These are phyloP conservation scores for Aspergillus tanneri DNA, from an alignment of 2,329 filamentous ascomycete genomes.

Conservation along the genomic window DNA sequence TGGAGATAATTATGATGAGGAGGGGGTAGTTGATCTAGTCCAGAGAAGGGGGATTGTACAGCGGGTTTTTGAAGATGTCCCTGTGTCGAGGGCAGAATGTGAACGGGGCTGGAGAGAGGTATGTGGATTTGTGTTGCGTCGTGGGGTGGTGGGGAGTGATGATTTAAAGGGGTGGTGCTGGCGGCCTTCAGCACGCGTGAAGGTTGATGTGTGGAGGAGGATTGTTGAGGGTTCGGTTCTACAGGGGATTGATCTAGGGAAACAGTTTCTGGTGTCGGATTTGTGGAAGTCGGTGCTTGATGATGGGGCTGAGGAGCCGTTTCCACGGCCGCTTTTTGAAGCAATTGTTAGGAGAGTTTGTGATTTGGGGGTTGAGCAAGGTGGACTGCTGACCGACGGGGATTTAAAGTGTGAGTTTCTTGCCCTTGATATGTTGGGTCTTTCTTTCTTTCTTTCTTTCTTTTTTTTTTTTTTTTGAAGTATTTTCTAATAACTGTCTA, in stretches of 20 bases:
- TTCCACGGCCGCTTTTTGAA: conserved; percentile 38
- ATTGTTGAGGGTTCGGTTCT: conserved; percentile 40
- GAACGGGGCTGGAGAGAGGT: conserved; percentile 51
- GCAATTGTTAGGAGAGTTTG: conserved; percentile 40
- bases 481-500: conserved; percentile 19
- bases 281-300: conserved; percentile 42
- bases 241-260: conserved; percentile 41
- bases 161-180: conserved; percentile 32
- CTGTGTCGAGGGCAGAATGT: conserved; percentile 54
- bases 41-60: conserved; percentile 35
- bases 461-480: conserved; percentile 1
- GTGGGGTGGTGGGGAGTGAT: not conserved
- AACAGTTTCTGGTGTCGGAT: conserved; percentile 43
- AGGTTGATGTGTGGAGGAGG: conserved; percentile 51
- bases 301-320: conserved; percentile 33
- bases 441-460: not conserved
- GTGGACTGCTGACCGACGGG: conserved; percentile 19
- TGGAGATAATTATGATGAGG: conserved; percentile 8
- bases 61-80: conserved; percentile 50
- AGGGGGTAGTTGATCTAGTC: conserved; percentile 19
- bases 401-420: conserved; percentile 43
- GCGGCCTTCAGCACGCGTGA: conserved; percentile 50
- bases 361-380: conserved; percentile 23
- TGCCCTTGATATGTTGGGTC: no score
- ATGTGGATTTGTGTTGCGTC: conserved; percentile 51